These are phyloP conservation scores for Pyrenula aspistea DNA, from an alignment of 495 filamentous ascomycete species.

Conservation along the genomic window DNA sequence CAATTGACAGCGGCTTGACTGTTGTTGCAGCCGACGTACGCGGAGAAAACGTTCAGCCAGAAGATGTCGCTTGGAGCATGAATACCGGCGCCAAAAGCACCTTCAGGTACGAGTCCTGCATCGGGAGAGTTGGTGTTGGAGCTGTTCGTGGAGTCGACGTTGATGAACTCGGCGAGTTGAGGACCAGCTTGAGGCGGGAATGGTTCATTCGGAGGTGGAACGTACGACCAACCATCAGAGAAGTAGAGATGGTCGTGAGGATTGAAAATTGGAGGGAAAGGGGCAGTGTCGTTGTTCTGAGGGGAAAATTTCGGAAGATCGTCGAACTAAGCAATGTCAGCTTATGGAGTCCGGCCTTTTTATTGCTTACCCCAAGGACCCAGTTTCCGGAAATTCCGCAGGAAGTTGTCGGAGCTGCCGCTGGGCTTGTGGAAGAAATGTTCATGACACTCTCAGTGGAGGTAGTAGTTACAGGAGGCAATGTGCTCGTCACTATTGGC, in stretches of 20 bases:
- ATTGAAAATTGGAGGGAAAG: slow-evolving; percentile 24
- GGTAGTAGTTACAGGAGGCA: background rate
- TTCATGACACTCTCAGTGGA: background rate
- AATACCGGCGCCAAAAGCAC: slow-evolving; percentile 31
- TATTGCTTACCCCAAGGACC: slow-evolving; percentile 1
- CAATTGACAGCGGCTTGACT: slow-evolving; percentile 18
- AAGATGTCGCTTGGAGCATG: slow-evolving; percentile 21
- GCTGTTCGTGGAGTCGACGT: slow-evolving; percentile 10
- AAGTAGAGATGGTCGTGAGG: slow-evolving; percentile 33
- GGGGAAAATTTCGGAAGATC: slow-evolving; percentile 14
- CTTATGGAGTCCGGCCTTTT: background rate
- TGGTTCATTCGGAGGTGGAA: slow-evolving; percentile 24
- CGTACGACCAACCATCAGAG: slow-evolving; percentile 24
- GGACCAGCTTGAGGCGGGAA: slow-evolving; percentile 24
- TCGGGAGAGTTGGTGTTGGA: slow-evolving; percentile 11
- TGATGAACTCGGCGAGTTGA: slow-evolving; percentile 28
- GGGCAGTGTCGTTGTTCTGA: slow-evolving; percentile 9
- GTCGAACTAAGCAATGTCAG: slow-evolving; percentile 13
- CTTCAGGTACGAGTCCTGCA: slow-evolving; percentile 16
- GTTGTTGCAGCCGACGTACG: slow-evolving; percentile 28
- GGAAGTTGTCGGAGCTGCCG: background rate
- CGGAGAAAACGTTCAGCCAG: slow-evolving; percentile 29
- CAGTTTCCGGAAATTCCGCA: slow-evolving; percentile 1
- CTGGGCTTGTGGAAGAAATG: background rate
- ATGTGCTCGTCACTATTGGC: background rate